Conservation (phyloP, 306 rosid genomes). For the Cercis canadensis region DNA sequence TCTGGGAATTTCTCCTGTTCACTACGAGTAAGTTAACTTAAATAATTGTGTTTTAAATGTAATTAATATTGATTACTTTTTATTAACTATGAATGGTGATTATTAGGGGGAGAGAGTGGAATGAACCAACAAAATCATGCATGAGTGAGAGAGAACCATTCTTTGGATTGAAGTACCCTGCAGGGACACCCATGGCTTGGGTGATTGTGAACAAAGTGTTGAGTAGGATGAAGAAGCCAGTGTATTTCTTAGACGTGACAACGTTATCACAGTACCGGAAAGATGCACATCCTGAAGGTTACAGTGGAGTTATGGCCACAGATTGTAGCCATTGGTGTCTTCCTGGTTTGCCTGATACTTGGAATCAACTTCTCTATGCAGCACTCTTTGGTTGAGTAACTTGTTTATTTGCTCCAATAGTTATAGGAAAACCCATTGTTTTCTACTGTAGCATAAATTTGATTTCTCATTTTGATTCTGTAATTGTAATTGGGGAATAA, state of each 20-base stretch:
- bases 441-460: slow-evolving; percentile 41
- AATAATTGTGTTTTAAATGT: too few relatives aligned
- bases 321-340: slow-evolving; percentile 99
- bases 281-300: slow-evolving; percentile 85
- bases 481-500: slow-evolving; percentile 54
- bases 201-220: slow-evolving; percentile 81
- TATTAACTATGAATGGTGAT: neutral
- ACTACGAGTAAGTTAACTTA: slow-evolving; percentile 66
- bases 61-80: neutral
- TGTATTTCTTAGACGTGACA: slow-evolving; percentile 77
- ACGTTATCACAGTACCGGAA: slow-evolving; percentile 77
- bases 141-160: slow-evolving; percentile 65
- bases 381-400: slow-evolving; percentile 56
- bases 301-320: slow-evolving; percentile 54
- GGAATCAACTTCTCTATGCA: slow-evolving; percentile 82
- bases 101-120: slow-evolving; percentile 89
- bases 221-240: slow-evolving; percentile 68
- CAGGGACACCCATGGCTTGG: slow-evolving; percentile 83
- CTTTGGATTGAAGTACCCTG: slow-evolving; percentile 80
- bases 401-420: slow-evolving; percentile 37
- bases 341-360: slow-evolving; percentile 94
- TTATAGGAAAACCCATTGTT: slow-evolving; percentile 50
- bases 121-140: slow-evolving; percentile 76
- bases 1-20: slow-evolving; percentile 90
- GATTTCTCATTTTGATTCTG: slow-evolving; percentile 42